phyloP scores from a whole-genome alignment of 345 rosid species.

The Salix suchowensis region DNA sequence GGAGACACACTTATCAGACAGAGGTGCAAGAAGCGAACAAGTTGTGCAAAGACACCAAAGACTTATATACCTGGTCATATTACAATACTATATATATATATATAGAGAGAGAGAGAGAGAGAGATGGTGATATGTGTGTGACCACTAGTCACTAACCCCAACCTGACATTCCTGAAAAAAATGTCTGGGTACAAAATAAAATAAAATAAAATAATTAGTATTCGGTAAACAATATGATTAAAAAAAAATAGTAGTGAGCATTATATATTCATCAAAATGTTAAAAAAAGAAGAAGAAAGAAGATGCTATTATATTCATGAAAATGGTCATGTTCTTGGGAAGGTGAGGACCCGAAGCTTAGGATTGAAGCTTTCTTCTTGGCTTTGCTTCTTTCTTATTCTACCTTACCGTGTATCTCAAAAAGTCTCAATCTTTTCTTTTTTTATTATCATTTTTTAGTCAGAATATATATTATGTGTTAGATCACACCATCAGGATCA shows the following conservation, averaged over 20 bases:
- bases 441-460: not conserved
- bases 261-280: not conserved
- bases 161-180: slow-evolving; percentile 11
- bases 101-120: not conserved
- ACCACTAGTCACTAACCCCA: slow-evolving; percentile 6
- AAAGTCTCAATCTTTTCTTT: not conserved
- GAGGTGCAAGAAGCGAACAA: slow-evolving; percentile 8
- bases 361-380: not conserved
- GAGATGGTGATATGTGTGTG: slow-evolving; percentile 1
- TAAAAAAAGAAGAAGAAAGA: too few species aligned
- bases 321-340: not conserved
- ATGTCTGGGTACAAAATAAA: not conserved
- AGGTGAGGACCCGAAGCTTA: not conserved
- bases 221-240: not conserved
- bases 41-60: not conserved
- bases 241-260: not conserved
- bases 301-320: not conserved
- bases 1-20: not conserved
- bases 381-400: not conserved
- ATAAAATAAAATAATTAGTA: not conserved
- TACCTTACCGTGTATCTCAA: not conserved
- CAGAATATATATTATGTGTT: not conserved
- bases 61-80: not conserved
- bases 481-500: not conserved
- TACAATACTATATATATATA: too few species aligned